Conservation (phyloP, 2,329 filamentous ascomycete species). For the Paraconiothyrium sp. region DNA sequence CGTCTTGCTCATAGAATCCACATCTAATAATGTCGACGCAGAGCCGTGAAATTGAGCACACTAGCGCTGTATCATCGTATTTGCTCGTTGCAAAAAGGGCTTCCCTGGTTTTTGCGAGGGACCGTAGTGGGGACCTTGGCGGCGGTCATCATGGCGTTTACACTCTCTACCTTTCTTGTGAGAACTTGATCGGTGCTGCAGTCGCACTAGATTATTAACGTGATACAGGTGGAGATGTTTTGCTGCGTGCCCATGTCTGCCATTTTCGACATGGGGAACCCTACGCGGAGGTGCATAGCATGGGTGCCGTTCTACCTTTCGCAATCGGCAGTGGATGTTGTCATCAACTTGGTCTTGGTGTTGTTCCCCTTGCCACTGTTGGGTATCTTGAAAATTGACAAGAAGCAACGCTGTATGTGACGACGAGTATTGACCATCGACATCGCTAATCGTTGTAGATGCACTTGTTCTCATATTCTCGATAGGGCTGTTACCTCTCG, state of each 20-base stretch:
- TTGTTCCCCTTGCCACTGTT: slow-evolving; percentile 38
- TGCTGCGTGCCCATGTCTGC: slow-evolving; percentile 32
- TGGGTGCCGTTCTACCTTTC: slow-evolving; percentile 30
- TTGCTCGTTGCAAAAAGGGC: slow-evolving; percentile 32
- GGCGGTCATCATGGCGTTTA: slow-evolving; percentile 32
- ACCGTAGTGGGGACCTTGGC: slow-evolving; percentile 33
- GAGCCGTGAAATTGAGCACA: slow-evolving; percentile 45
- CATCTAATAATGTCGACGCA: slow-evolving; percentile 10
- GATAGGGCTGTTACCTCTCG: slow-evolving; percentile 37
- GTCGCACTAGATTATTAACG: slow-evolving; percentile 10
- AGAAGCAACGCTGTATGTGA: slow-evolving; percentile 35
- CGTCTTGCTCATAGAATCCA: neutral
- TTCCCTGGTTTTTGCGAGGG: slow-evolving; percentile 35
- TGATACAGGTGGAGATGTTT: slow-evolving; percentile 29
- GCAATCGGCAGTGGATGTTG: slow-evolving; percentile 37
- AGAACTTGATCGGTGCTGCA: neutral
- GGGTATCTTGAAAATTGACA: slow-evolving; percentile 35
- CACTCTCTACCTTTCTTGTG: slow-evolving; percentile 34
- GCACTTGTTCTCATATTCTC: slow-evolving; percentile 38
- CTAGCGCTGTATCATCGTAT: slow-evolving; percentile 41
- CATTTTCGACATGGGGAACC: slow-evolving; percentile 30
- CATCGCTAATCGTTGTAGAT: slow-evolving; percentile 20
- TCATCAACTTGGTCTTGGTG: slow-evolving; percentile 34
- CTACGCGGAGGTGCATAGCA: slow-evolving; percentile 31
- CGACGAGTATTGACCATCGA: neutral